Base-by-base conservation (phyloP, 305 asterid species). In the Plantago lanceolata region DNA sequence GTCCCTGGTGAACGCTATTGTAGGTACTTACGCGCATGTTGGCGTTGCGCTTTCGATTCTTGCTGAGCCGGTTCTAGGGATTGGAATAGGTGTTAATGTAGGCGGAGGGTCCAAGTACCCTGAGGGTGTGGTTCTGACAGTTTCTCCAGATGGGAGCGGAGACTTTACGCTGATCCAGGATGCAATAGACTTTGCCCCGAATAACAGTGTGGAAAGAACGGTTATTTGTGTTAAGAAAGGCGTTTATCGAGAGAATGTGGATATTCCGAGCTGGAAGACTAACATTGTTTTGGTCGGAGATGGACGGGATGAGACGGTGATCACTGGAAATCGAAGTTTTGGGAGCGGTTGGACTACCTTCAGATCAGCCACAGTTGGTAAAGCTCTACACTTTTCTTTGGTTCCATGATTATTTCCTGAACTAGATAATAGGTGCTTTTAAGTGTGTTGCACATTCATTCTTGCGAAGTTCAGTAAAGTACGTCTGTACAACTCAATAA, bases 351-450 rank as follows among this genome's bases (percentile, higher is more conserved):
- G 98, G 97, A 89, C 97, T 20, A 87, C 97, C 40, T 89, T 78
- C 82, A 77, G 98, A 84, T 85, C 96, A 40, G 98, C 97, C 6
- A 93, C 98, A 11, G 69, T 93, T 1, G 98, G 98, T 92, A 85
- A 14, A 8, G 7, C 29, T 56, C 45, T 31, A 29, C 4, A 6
- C 1, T 29, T 16, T 16, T 13, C 28, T 9, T 24, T 1, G 8
- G 0, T 51, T 19, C 0, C 4, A n/a, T 21, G 12, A 6, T 20
- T 19, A n/a, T 20, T 21, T 11, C 6, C 6, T 52, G 9, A 9
- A 37, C 44, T 14, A 37, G 11, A 0, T 37, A n/a, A 24, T 24
- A 24, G 3, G 28, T 24, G 28, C 9, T 9, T 11, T 37, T 37
- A 8, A 40, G 2, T 40, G 14, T 33, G 40, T 33, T 4, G 40